Percentiles rank a stretch among this genome's conserved stretches.
Conservation (phyloP, 2,329 filamentous ascomycete genomes). For the Elsinoe fawcettii region DNA sequence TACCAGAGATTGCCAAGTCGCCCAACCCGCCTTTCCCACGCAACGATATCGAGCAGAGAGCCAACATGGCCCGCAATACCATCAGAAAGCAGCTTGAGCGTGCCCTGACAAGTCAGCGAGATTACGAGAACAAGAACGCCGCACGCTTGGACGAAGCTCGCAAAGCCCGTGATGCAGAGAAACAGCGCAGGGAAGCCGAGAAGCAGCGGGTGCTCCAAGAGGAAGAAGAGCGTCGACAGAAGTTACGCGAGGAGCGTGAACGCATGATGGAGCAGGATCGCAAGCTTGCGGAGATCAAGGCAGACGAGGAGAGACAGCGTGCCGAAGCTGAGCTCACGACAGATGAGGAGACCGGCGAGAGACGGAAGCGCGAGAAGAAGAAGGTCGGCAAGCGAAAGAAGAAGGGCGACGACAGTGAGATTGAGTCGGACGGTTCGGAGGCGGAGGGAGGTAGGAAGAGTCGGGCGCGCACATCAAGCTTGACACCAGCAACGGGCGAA, state of each 20-base stretch:
- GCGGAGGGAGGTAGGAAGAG: conserved; percentile 34
- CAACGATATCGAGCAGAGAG: conserved; percentile 84
- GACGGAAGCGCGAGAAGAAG: conserved; percentile 66
- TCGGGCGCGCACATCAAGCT: conserved; percentile 27
- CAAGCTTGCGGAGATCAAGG: conserved; percentile 60
- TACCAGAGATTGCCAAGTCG: conserved; percentile 51
- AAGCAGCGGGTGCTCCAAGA: conserved; percentile 59
- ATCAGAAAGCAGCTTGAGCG: conserved; percentile 86
- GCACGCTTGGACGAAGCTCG: conserved; percentile 76
- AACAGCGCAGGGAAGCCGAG: conserved; percentile 69
- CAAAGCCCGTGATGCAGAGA: conserved; percentile 70
- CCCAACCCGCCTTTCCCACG: conserved; percentile 78
- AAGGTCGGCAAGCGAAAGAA: conserved; percentile 32
- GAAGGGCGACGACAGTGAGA: conserved; percentile 51
- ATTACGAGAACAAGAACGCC: conserved; percentile 90
- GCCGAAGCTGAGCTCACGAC: conserved; percentile 69
- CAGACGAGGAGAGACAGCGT: conserved; percentile 57
- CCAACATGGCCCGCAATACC: conserved; percentile 94
- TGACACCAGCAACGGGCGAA: conserved; percentile 33
- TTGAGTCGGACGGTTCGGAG: conserved; percentile 39
- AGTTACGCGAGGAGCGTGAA: conserved; percentile 78
- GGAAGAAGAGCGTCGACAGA: conserved; percentile 66
- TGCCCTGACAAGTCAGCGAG: conserved; percentile 72
- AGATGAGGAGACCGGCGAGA: conserved; percentile 74
- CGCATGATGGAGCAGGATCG: conserved; percentile 69